Base-by-base conservation (phyloP, 345 rosid species). In the Excoecaria cochinchinensis region DNA sequence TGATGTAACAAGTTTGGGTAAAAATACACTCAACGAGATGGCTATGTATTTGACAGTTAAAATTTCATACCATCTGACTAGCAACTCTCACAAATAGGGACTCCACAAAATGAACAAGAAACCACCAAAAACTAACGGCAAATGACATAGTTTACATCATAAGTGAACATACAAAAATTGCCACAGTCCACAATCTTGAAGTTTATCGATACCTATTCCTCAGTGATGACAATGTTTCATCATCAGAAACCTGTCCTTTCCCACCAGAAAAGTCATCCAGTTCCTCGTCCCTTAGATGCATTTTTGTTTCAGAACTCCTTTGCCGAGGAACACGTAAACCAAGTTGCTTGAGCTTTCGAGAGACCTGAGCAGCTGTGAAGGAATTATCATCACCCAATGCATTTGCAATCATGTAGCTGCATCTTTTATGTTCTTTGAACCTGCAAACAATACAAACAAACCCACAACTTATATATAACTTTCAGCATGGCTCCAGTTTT, bases 321-420 rank as follows among this genome's bases (percentile, higher is more conserved):
- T 73, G 75, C 67, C 42, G 79, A 65, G 88, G 88, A 77, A 79
- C 81, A 73, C 22, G 79, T 62, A 95, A 78, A 62, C 96, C 97
- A 44, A 95, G 94, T 86, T 93, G 97, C 85, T 89, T 92, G 61
- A 95, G 86, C 77, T 88, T 88, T 71, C 91, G 89, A 48, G 96
- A 85, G 79, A 95, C 77, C 82, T 95, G 96, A 21, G 93, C 91
- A 79, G 91, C 83, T 21, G 96, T 87, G 74, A 85, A 86, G 47
- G 67, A 73, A 60, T 80, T 84, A 72, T 85, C 92, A 62, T 91
- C 86, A 63, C 84, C 89, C 84, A 95, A 70, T 53, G 90, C 90
- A 56, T 85, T 89, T 58, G 96, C 91, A 83, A 95, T 95, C 86
- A 93, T 83, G 74, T 84, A 81, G 78, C 87, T 79, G 83, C 99